A percentile compares a stretch with the other conserved stretches of the same genome.
Conservation (phyloP, 2,329 filamentous ascomycete species). For the Fusarium sp. region DNA sequence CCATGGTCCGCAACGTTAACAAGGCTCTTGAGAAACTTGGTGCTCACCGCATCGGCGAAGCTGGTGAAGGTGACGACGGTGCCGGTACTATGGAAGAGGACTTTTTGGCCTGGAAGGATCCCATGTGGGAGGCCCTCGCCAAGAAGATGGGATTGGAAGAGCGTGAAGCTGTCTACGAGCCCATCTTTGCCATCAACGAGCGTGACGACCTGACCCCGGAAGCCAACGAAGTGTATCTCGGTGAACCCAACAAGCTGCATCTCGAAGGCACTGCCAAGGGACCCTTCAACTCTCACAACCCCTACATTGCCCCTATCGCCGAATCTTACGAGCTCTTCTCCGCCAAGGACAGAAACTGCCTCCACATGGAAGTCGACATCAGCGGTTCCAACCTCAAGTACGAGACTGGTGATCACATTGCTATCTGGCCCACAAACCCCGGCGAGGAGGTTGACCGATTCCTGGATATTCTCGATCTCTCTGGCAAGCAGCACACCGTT, state of each 20-base stretch:
- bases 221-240: slow-evolving; percentile 87
- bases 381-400: slow-evolving; percentile 90
- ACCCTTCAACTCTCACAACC: slow-evolving; percentile 96
- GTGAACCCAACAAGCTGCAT: slow-evolving; percentile 96
- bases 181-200: slow-evolving; percentile 85
- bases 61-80: slow-evolving; percentile 96
- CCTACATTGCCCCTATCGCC: slow-evolving; percentile 92
- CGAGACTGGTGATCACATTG: slow-evolving; percentile 97
- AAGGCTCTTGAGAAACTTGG: slow-evolving; percentile 84
- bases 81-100: slow-evolving; percentile 99
- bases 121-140: slow-evolving; percentile 92
- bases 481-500: slow-evolving; percentile 81
- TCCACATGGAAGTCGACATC: slow-evolving; percentile 96
- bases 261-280: slow-evolving; percentile 86
- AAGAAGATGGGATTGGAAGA: slow-evolving; percentile 91
- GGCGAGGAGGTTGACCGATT: slow-evolving; percentile 93
- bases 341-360: slow-evolving; percentile 90
- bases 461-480: slow-evolving; percentile 80
- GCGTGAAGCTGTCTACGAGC: slow-evolving; percentile 95
- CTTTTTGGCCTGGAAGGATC: slow-evolving; percentile 98
- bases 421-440: slow-evolving; percentile 95
- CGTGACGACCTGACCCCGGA: slow-evolving; percentile 79
- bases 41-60: slow-evolving; percentile 83
- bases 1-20: slow-evolving; percentile 94
- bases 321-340: slow-evolving; percentile 93